Evolutionary conservation across 108 stramenopile species (phyloP), one percentile per base, ranked within the genome.

Genomic region (Cyclostephanos invisitatus): DNA sequence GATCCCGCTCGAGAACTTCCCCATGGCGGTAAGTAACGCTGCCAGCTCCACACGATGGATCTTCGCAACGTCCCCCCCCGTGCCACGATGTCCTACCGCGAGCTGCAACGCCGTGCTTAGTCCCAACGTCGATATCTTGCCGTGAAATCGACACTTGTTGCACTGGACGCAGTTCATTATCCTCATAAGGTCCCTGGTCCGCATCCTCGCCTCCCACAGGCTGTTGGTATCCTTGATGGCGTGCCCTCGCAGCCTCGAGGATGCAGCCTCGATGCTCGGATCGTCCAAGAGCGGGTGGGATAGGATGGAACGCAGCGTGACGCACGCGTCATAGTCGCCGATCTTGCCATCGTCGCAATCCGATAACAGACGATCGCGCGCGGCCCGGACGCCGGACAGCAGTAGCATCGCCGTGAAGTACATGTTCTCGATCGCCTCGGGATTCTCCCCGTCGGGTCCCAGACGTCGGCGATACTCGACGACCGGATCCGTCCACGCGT

Each of bases 131-230:
- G 86, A 79, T 27, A 97, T 85, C 67, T 96, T 96, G 22, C 95
- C 97, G 70, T 95, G 94, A 11, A 97, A 80, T 32, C 92, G 83
- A 74, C 98, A 99, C 68, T 96, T 96, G 76, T 98, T 97, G 83
- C 97, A 99, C 70, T 96, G 97, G 35, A 99, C 97, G 74, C 98
- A 99, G 76, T 98, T 97, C 89, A 98, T 96, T 27, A 97, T 90
- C 6, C 97, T 87, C 65, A 90, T 75, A n/a, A 99, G 84, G 37
- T 97, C 91, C 64, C 93, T 72, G 2, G 88, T 85, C 22, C 93
- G 82, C 93, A 93, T 89, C 28, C 95, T 64, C 17, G 90, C 94
- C 62, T 97, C 88, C 94, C 92, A 95, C 8, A 97, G 62, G 36
- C 38, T 78, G 48, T 75, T 68, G 17, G 72, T 28, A 62, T 88